These are phyloP conservation scores for Candida neerlandica DNA, from an alignment of 1,139 yeast genomes.

Conservation along the genomic window DNA sequence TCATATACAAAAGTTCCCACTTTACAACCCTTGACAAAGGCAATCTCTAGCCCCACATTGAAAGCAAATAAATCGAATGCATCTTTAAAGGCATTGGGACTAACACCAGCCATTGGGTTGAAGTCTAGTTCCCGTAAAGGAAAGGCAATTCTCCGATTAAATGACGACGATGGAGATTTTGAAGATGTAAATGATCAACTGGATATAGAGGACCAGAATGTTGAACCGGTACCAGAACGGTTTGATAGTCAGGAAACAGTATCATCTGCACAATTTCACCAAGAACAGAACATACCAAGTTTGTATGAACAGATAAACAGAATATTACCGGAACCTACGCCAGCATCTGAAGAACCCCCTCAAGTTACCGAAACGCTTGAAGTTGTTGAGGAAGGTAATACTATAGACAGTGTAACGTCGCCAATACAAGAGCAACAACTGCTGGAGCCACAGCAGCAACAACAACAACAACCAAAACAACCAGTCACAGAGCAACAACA, in stretches of 20 bases:
- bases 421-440: background rate
- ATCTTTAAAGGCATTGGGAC: slow-evolving; percentile 35
- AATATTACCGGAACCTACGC: slow-evolving; percentile 16
- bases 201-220: slow-evolving; percentile 15
- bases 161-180: slow-evolving; percentile 36
- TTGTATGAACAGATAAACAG: slow-evolving; percentile 19
- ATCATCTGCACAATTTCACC: slow-evolving; percentile 13
- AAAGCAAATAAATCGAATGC: slow-evolving; percentile 37
- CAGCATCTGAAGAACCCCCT: slow-evolving; percentile 8
- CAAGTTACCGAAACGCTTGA: slow-evolving; percentile 9
- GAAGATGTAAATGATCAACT: slow-evolving; percentile 27
- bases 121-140: slow-evolving; percentile 45
- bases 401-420: slow-evolving; percentile 5
- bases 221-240: slow-evolving; percentile 17
- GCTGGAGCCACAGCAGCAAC: background rate
- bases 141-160: slow-evolving; percentile 42
- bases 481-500: background rate
- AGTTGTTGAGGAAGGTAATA: slow-evolving; percentile 12
- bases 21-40: slow-evolving; percentile 44
- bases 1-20: slow-evolving; percentile 41
- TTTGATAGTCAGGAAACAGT: slow-evolving; percentile 17
- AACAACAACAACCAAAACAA: background rate
- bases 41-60: slow-evolving; percentile 33
- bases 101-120: slow-evolving; percentile 29
- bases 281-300: slow-evolving; percentile 16